Evolutionary conservation across 1,139 yeast species (phyloP).

Genomic region (Lodderomyces pseudojiufengensis): DNA sequence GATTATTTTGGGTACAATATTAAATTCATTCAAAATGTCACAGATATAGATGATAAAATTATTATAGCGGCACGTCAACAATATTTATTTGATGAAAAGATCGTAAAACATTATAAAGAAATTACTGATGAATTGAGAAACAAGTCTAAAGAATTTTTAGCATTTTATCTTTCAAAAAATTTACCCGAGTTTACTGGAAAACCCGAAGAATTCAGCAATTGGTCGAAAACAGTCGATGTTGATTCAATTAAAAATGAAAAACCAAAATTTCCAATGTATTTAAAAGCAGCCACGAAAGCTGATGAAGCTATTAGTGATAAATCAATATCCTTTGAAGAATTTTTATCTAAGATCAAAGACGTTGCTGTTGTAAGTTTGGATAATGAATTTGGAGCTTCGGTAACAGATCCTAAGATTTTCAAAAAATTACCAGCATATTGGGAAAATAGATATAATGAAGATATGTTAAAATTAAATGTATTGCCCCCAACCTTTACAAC

Average conservation of each 20-base stretch:
- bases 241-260: constrained; percentile 48
- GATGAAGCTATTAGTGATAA: constrained; percentile 34
- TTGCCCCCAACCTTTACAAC: constrained; percentile 83
- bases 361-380: constrained; percentile 75
- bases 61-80: constrained; percentile 91
- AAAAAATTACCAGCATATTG: constrained; percentile 80
- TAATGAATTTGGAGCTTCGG: constrained; percentile 63
- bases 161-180: constrained; percentile 52
- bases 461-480: constrained; percentile 83
- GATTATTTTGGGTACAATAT: constrained; percentile 90
- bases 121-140: constrained; percentile 36
- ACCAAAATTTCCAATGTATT: constrained; percentile 86
- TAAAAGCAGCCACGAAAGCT: constrained; percentile 62
- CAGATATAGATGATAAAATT: constrained; percentile 96
- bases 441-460: constrained; percentile 82
- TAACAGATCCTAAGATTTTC: constrained; percentile 83
- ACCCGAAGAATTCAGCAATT: constrained; percentile 42
- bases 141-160: constrained; percentile 43
- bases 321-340: constrained; percentile 27
- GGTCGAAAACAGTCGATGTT: constrained; percentile 50
- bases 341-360: constrained; percentile 57
- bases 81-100: constrained; percentile 63
- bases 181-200: constrained; percentile 40
- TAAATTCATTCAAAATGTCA: constrained; percentile 88
- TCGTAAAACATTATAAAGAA: constrained; percentile 28